Evolutionary conservation across 2,329 filamentous ascomycete genomes (phyloP).

Genomic region (Fusarium mangiferae): DNA sequence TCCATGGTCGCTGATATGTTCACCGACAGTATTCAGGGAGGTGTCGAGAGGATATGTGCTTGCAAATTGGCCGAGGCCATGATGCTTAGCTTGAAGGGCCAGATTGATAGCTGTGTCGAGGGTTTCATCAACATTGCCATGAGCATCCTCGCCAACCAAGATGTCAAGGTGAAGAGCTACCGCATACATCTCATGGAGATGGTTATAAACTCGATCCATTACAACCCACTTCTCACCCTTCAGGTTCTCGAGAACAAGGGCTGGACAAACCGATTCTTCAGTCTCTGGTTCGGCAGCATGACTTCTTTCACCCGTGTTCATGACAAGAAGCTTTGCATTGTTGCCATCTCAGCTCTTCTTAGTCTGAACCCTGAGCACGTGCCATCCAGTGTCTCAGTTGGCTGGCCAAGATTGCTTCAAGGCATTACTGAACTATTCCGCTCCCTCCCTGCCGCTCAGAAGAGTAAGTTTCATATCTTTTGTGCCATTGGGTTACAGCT

Average conservation of each 20-base stretch:
- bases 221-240: constrained; percentile 87
- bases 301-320: constrained; percentile 93
- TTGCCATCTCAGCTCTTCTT: constrained; percentile 88
- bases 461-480: constrained; percentile 67
- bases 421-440: constrained; percentile 93
- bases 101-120: constrained; percentile 87
- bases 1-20: constrained; percentile 98
- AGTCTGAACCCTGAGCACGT: constrained; percentile 83
- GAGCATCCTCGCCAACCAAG: constrained; percentile 77
- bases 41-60: constrained; percentile 94
- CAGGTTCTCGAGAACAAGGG: constrained; percentile 89
- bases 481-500: constrained; percentile 18
- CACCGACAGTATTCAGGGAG: constrained; percentile 88
- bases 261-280: constrained; percentile 99
- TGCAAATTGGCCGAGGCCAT: constrained; percentile 98
- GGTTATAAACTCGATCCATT: constrained; percentile 98
- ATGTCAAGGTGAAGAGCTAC: constrained; percentile 91
- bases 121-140: constrained; percentile 93
- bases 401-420: constrained; percentile 90
- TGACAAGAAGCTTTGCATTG: constrained; percentile 98
- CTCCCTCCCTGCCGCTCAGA: constrained; percentile 85
- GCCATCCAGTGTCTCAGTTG: constrained; percentile 90
- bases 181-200: constrained; percentile 98
- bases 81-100: constrained; percentile 92
- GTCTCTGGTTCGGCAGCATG: constrained; percentile 96